Evolutionary conservation across 305 asterid genomes (phyloP).

Genomic region (Striga hermonthica): DNA sequence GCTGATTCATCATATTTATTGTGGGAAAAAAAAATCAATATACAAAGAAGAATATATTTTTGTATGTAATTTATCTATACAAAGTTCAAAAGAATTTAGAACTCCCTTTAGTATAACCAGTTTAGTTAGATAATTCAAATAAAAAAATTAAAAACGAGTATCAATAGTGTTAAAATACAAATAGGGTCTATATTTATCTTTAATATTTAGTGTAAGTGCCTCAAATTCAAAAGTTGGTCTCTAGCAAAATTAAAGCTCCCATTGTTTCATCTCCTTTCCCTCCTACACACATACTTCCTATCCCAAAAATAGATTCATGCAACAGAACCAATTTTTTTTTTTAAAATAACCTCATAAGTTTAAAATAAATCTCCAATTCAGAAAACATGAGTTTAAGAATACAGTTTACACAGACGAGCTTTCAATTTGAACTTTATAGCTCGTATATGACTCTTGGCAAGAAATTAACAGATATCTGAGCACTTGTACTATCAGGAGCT

Average conservation of each 20-base stretch:
- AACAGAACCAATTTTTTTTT: slow-evolving; percentile 13
- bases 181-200: not conserved
- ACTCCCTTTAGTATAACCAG: not conserved
- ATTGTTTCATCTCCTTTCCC: not conserved
- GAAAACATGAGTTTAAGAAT: slow-evolving; percentile 3
- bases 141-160: slow-evolving; percentile 6
- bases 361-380: not conserved
- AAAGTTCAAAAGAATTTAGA: slow-evolving; percentile 13
- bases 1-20: slow-evolving; percentile 53
- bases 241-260: slow-evolving; percentile 1
- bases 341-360: not conserved
- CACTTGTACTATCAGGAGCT: not conserved
- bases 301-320: slow-evolving; percentile 12
- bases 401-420: not conserved
- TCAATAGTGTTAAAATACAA: slow-evolving; percentile 10
- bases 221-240: slow-evolving; percentile 12
- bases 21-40: slow-evolving; percentile 26
- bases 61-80: not conserved
- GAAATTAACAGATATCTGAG: not conserved
- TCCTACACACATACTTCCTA: slow-evolving; percentile 5
- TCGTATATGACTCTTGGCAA: not conserved
- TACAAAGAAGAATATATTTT: slow-evolving; percentile 14
- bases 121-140: slow-evolving; percentile 4
- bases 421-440: too few species aligned
- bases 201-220: slow-evolving; percentile 19